Percentiles rank a stretch among this genome's conserved stretches.
Conservation (phyloP, 768 basidiomycete species). For the Daedaleopsis nitida region DNA sequence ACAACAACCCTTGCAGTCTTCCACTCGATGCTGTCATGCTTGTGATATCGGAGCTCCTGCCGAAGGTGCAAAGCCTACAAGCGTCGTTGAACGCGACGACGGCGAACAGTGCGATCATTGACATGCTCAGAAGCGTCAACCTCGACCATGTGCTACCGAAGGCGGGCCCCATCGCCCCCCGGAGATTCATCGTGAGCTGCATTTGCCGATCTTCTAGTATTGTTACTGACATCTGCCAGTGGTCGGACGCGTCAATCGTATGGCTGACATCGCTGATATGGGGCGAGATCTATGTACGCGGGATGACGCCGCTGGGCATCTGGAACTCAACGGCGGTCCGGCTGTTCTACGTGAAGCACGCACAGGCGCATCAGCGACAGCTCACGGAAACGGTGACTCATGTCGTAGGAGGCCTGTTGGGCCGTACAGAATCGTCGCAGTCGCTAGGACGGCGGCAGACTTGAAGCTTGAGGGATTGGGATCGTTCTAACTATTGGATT, state of each 20-base stretch:
- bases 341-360: slow-evolving; percentile 89
- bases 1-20: slow-evolving; percentile 49
- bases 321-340: slow-evolving; percentile 92
- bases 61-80: slow-evolving; percentile 83
- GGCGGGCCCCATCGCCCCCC: slow-evolving; percentile 60
- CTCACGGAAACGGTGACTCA: slow-evolving; percentile 79
- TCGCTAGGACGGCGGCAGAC: slow-evolving; percentile 27
- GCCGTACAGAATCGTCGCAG: slow-evolving; percentile 40
- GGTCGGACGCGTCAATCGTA: slow-evolving; percentile 88
- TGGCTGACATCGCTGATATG: slow-evolving; percentile 95
- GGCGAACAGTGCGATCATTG: slow-evolving; percentile 68
- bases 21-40: slow-evolving; percentile 89
- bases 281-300: slow-evolving; percentile 93
- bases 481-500: background rate
- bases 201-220: background rate
- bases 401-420: slow-evolving; percentile 77
- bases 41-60: slow-evolving; percentile 84
- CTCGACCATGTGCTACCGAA: slow-evolving; percentile 77
- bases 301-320: slow-evolving; percentile 82
- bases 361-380: slow-evolving; percentile 66
- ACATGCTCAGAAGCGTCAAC: slow-evolving; percentile 71
- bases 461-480: background rate
- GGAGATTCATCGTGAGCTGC: slow-evolving; percentile 72
- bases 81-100: slow-evolving; percentile 61
- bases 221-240: slow-evolving; percentile 47